These are phyloP conservation scores for Fusarium transvaalense DNA, from an alignment of 2,329 filamentous ascomycete species.

Conservation along the genomic window DNA sequence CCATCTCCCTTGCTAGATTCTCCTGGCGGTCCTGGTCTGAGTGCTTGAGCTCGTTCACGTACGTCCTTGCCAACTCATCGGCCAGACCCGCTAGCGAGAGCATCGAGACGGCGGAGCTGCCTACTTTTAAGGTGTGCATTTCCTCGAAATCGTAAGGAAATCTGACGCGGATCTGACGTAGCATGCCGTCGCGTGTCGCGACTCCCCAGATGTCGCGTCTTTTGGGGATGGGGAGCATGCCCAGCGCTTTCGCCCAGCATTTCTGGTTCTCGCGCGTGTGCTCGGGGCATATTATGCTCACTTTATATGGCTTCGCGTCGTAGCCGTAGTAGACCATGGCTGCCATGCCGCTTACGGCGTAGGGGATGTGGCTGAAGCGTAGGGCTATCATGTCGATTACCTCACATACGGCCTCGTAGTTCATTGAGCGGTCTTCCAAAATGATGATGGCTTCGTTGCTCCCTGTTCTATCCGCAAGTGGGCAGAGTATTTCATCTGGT, in stretches of 20 bases:
- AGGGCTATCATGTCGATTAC: constrained; percentile 57
- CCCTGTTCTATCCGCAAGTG: constrained; percentile 16
- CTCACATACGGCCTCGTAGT: constrained; percentile 50
- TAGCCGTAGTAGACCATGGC: constrained; percentile 61
- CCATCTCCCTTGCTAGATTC: constrained; percentile 49
- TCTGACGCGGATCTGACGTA: constrained; percentile 54
- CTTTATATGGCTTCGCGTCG: constrained; percentile 46
- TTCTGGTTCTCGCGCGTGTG: constrained; percentile 53
- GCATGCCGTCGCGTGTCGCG: constrained; percentile 47
- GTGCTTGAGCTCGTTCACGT: constrained; percentile 46
- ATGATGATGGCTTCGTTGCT: constrained; percentile 28
- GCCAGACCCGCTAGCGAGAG: constrained; percentile 54
- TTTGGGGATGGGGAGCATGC: constrained; percentile 47
- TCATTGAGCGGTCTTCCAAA: constrained; percentile 45
- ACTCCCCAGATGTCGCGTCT: constrained; percentile 55
- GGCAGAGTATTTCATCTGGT: constrained; percentile 11
- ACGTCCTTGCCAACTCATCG: constrained; percentile 53
- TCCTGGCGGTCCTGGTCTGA: constrained; percentile 28
- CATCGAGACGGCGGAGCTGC: constrained; percentile 42
- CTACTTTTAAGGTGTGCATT: constrained; percentile 43
- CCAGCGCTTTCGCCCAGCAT: constrained; percentile 57
- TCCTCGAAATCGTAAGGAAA: constrained; percentile 53
- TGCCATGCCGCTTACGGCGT: constrained; percentile 60
- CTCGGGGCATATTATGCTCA: constrained; percentile 59
- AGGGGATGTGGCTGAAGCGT: constrained; percentile 59